Percentiles rank a stretch among this genome's conserved stretches.
Evolutionary conservation across 139 green algal species (phyloP).

Genomic region (Yamagishiella unicocca): DNA sequence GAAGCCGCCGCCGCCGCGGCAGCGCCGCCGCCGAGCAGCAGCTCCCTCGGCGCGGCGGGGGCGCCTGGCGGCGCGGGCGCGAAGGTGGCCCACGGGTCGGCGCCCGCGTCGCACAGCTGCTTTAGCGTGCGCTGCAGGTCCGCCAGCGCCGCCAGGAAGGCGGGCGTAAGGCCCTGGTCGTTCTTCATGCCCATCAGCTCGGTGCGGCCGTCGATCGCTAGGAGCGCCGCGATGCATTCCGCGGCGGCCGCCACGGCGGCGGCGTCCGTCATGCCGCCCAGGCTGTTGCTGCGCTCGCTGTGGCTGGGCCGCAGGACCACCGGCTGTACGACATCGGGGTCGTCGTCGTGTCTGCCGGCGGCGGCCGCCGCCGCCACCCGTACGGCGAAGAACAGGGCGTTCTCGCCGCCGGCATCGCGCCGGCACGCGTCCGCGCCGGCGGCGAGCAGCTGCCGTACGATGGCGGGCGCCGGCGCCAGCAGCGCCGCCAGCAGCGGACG

Average conservation of each 20-base stretch:
- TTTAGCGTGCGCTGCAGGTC: not conserved
- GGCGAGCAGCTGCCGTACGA: not conserved
- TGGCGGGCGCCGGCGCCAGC: not conserved
- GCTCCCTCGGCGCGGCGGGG: not conserved
- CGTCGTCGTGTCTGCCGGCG: not conserved
- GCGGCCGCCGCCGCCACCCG: not conserved
- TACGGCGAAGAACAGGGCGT: conserved; percentile 10
- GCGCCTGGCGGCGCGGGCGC: conserved; percentile 2
- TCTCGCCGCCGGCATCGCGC: not conserved
- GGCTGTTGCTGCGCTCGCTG: not conserved
- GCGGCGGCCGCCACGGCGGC: not conserved
- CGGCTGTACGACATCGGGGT: not conserved
- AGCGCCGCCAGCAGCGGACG: conserved; percentile 31
- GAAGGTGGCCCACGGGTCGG: conserved; percentile 17
- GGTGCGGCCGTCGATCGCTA: not conserved
- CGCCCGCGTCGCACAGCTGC: not conserved
- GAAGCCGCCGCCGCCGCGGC: not conserved
- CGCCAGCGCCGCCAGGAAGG: conserved; percentile 18
- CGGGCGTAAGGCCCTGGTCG: conserved; percentile 5
- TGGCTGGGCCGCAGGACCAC: not conserved
- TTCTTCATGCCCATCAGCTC: conserved; percentile 16
- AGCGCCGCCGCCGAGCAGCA: not conserved
- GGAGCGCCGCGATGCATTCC: not conserved
- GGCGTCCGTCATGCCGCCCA: not conserved
- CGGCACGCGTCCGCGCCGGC: conserved; percentile 9